phyloP scores from a whole-genome alignment of 2,329 filamentous ascomycete species.

The Aspergillus cejpii region DNA sequence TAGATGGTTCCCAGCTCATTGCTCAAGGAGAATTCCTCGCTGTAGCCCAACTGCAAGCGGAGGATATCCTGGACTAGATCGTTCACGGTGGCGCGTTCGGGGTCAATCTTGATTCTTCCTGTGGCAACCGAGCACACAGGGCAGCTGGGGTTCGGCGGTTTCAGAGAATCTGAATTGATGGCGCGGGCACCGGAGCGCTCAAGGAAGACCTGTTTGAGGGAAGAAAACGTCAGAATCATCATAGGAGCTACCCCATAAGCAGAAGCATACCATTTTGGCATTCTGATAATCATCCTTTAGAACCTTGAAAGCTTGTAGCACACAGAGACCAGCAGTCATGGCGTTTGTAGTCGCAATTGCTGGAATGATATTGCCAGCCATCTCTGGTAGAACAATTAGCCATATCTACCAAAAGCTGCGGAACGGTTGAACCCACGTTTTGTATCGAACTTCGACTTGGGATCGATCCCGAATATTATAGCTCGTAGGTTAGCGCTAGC shows the following conservation, averaged over 20 bases:
- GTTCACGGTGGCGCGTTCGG: constrained; percentile 64
- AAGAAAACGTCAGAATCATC: constrained; percentile 2
- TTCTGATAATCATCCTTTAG: constrained; percentile 63
- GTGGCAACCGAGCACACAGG: constrained; percentile 74
- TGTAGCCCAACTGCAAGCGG: constrained; percentile 64
- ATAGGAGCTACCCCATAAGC: neutral
- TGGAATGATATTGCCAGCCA: constrained; percentile 98
- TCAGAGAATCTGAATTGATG: constrained; percentile 51
- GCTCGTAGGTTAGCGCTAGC: constrained; percentile 86
- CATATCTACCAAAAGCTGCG: neutral
- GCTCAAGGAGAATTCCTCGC: constrained; percentile 71
- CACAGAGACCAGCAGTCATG: constrained; percentile 86
- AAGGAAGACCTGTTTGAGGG: constrained; percentile 59
- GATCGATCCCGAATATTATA: constrained; percentile 78
- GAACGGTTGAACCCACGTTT: constrained; percentile 52
- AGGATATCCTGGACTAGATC: constrained; percentile 73
- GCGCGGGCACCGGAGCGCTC: constrained; percentile 57
- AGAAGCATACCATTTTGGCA: constrained; percentile 60
- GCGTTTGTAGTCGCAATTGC: constrained; percentile 98
- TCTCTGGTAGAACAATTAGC: constrained; percentile 50
- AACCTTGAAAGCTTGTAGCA: constrained; percentile 88
- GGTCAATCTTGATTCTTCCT: constrained; percentile 60
- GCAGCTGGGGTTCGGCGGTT: constrained; percentile 70
- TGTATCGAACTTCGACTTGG: constrained; percentile 87
- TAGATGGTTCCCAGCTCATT: constrained; percentile 74